Percentiles rank a stretch among this genome's conserved stretches.
These are phyloP conservation scores for Emydomyces testavorans DNA, from an alignment of 2,329 filamentous ascomycete genomes.

Conservation along the genomic window DNA sequence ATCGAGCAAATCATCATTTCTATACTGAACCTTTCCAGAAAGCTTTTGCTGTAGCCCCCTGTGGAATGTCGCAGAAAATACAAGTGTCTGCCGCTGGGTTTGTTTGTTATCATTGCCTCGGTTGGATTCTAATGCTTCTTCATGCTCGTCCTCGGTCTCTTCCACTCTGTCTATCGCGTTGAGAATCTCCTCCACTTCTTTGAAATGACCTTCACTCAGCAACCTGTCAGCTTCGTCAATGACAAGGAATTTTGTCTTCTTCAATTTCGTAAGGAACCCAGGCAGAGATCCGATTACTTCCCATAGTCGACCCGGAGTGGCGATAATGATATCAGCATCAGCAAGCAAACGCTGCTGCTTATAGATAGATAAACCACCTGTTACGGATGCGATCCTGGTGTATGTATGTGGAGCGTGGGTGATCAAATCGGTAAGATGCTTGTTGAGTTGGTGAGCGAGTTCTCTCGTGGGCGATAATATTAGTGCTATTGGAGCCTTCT, in stretches of 20 bases:
- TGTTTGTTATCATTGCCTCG: constrained; percentile 33
- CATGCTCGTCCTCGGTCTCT: constrained; percentile 32
- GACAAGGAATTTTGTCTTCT: constrained; percentile 67
- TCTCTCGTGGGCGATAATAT: constrained; percentile 88
- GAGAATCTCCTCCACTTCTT: constrained; percentile 82
- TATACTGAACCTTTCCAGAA: constrained; percentile 57
- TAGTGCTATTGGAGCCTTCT: constrained; percentile 53
- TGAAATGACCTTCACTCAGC: constrained; percentile 85
- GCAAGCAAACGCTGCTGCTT: constrained; percentile 82
- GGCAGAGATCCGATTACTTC: constrained; percentile 73
- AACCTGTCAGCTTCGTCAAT: constrained; percentile 90
- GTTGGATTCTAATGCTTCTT: constrained; percentile 22
- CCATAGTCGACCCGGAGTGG: constrained; percentile 86
- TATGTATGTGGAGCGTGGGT: constrained; percentile 50
- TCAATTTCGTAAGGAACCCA: constrained; percentile 58
- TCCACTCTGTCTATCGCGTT: constrained; percentile 60
- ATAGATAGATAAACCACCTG: constrained; percentile 82
- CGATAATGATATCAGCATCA: constrained; percentile 83
- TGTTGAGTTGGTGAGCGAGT: constrained; percentile 78
- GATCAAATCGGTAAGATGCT: constrained; percentile 69
- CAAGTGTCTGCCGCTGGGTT: constrained; percentile 62
- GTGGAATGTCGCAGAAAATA: constrained; percentile 95
- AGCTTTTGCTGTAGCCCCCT: constrained; percentile 85
- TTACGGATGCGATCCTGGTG: constrained; percentile 66
- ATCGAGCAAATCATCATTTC: constrained; percentile 49